Evolutionary conservation across 2,329 filamentous ascomycete genomes (phyloP).

Genomic region (Orbilia ellipsospora): DNA sequence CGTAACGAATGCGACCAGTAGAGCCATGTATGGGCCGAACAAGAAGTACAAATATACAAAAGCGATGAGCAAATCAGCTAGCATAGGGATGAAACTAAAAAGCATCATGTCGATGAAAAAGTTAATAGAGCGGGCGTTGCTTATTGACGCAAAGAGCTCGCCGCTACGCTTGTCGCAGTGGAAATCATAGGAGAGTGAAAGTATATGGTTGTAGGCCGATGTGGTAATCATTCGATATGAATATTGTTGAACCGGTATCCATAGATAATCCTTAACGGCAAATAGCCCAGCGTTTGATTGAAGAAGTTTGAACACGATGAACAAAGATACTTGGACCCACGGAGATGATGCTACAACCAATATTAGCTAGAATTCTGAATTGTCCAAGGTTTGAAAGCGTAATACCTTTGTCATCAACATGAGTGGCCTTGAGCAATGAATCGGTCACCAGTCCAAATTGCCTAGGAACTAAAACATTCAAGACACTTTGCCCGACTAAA

Average conservation of each 20-base stretch:
- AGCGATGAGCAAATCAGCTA: conserved; percentile 72
- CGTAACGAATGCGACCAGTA: conserved; percentile 65
- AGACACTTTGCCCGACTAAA: conserved; percentile 75
- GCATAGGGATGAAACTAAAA: conserved; percentile 72
- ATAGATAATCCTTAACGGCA: conserved; percentile 67
- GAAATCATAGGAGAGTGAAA: conserved; percentile 77
- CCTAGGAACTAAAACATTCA: conserved; percentile 82
- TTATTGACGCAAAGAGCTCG: conserved; percentile 73
- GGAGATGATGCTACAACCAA: conserved; percentile 63
- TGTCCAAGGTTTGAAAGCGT: no score
- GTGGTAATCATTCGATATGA: conserved; percentile 70
- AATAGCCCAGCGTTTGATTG: conserved; percentile 67
- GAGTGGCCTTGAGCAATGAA: conserved; percentile 61
- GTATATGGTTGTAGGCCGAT: conserved; percentile 74
- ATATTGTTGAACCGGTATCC: conserved; percentile 69
- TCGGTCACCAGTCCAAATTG: conserved; percentile 84
- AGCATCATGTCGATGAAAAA: conserved; percentile 71
- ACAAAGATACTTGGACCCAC: conserved; percentile 68
- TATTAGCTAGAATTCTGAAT: conserved; percentile 57
- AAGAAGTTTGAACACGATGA: conserved; percentile 66
- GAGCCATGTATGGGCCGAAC: conserved; percentile 72
- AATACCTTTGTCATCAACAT: conserved; percentile 25
- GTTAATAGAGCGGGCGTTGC: conserved; percentile 71
- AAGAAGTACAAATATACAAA: conserved; percentile 71
- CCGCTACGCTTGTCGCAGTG: conserved; percentile 74